These are phyloP conservation scores for Asterochloris sp. DNA, from an alignment of 139 green algal genomes.

Conservation along the genomic window DNA sequence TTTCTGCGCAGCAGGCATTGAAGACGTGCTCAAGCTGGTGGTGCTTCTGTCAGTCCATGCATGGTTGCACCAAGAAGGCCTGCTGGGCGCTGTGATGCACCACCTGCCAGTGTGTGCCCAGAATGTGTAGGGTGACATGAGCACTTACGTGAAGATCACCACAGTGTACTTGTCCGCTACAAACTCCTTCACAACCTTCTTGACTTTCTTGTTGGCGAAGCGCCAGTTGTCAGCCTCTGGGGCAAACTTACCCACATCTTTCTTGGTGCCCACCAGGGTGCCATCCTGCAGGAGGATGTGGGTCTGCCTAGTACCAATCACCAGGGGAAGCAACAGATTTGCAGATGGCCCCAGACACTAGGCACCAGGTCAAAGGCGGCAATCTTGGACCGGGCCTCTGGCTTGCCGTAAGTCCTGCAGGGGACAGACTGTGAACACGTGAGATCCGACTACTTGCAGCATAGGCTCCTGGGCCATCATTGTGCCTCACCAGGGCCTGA, in stretches of 20 bases:
- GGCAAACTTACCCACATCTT: conserved; percentile 29
- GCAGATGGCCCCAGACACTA: neutral
- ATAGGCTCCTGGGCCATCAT: no score
- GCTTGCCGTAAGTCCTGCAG: no score
- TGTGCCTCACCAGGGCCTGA: no score
- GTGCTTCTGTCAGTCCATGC: neutral
- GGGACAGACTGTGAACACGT: no score
- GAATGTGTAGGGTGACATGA: neutral
- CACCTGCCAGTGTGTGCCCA: neutral
- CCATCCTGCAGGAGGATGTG: conserved; percentile 47
- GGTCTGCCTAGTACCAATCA: neutral
- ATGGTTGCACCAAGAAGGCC: neutral
- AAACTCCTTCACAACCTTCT: conserved; percentile 37
- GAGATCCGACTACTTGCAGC: no score
- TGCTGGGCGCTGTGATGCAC: neutral
- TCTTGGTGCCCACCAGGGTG: conserved; percentile 63
- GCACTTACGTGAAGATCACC: conserved; percentile 61
- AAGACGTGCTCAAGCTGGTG: neutral
- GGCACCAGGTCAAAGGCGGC: conserved; percentile 66
- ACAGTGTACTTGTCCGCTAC: conserved; percentile 57
- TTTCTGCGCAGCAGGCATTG: conserved; percentile 50
- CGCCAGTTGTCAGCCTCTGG: conserved; percentile 48
- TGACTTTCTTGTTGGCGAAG: conserved; percentile 53
- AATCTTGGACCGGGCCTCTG: conserved; percentile 34
- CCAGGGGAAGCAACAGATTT: neutral